Percentiles rank a stretch among this genome's conserved stretches.
These are phyloP conservation scores for Trametes elegans DNA, from an alignment of 768 basidiomycete species.

Conservation along the genomic window DNA sequence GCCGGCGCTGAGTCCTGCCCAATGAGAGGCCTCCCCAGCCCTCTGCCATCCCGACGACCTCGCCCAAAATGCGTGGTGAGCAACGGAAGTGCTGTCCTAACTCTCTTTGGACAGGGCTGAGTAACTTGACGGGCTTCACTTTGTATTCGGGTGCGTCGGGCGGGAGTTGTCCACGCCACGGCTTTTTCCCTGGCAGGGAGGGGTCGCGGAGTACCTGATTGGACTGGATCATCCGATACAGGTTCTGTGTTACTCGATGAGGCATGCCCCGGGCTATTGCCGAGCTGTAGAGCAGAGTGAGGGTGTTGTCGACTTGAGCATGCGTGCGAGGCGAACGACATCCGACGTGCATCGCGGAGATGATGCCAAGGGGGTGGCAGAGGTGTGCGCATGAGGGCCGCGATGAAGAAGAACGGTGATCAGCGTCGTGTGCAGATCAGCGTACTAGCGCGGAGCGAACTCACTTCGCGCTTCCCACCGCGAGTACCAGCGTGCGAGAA, in stretches of 20 bases:
- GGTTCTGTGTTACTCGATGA: constrained; percentile 57
- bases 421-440: not conserved
- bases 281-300: constrained; percentile 61
- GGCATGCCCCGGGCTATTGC: constrained; percentile 60
- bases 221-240: constrained; percentile 40
- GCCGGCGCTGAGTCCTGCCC: constrained; percentile 39
- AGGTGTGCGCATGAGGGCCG: not conserved
- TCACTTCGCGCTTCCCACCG: constrained; percentile 58
- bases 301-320: constrained; percentile 61
- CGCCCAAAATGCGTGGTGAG: constrained; percentile 48
- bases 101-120: constrained; percentile 18
- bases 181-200: not conserved
- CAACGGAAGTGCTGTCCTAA: constrained; percentile 32
- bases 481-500: constrained; percentile 42
- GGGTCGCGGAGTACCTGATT: constrained; percentile 4
- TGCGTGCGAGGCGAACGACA: constrained; percentile 2
- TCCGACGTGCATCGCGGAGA: not conserved
- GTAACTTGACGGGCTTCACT: constrained; percentile 9
- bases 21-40: constrained; percentile 48
- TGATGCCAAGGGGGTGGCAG: not conserved
- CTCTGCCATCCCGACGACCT: constrained; percentile 60
- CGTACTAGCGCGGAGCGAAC: constrained; percentile 5
- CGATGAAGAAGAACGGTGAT: not conserved
- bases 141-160: constrained; percentile 10
- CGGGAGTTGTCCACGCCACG: constrained; percentile 16